Base-by-base conservation (phyloP, 768 basidiomycete species). In the Amanita polypyramis region DNA sequence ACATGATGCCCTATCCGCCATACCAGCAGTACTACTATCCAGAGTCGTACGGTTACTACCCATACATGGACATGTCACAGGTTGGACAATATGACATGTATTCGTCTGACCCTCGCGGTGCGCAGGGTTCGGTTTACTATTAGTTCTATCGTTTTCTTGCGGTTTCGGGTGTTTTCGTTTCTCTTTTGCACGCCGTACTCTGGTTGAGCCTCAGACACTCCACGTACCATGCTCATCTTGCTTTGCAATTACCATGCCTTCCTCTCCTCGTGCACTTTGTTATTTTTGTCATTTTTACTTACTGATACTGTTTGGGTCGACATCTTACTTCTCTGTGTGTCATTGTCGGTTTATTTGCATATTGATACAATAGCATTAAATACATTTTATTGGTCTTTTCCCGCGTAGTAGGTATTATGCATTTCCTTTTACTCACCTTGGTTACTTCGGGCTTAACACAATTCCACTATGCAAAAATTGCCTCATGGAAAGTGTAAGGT, bases 21-120 rank as follows among this genome's bases (percentile, higher is more conserved):
- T 84, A 85, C 57, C 75, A 74, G 32, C 72, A 70, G 34, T 85
- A 85, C 66, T 87, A 83, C 62, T 84, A 81, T 61, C 80, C 81
- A 19, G 80, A 82, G 43, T 70, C 74, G 51, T 85, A 85, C 56
- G 70, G 69, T 49, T 86, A 85, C 61, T 67, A 75, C 51, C 74
- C 70, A 36, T 85, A 83, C 65, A 66, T 82, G 69, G 84, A 84
- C 62, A 72, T 78, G 74, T 70, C 79, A 37, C 80, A 80, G 54
- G 62, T 68, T 53, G 73, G 76, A 60, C 76, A 75, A 56, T 85
- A 84, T 64, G 82, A 83, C 54, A 70, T 76, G 73, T 84, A 83
- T 64, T 68, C 73, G 47, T 61, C 71, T 58, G 75, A 79, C 35
- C 58, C 57, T 56, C 73, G 69, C 49, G 53, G 66, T 41, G 67